Evolutionary conservation across 257 asterid genomes (phyloP), one percentile per base, ranked within the genome.

Genomic region (Paraleonurus japonicus): DNA sequence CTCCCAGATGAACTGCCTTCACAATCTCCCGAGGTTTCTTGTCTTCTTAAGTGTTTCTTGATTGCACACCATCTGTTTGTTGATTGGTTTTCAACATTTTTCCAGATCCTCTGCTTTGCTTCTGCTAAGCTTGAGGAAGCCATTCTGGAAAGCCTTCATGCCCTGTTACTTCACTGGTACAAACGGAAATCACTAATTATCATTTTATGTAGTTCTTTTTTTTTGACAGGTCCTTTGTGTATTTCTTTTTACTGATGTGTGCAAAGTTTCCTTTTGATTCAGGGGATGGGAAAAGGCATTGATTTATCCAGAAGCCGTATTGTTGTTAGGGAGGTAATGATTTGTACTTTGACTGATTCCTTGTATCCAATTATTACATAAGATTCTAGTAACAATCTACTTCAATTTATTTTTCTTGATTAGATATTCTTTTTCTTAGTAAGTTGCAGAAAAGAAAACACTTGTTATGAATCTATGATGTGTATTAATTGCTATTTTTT

Each of bases 1-100:
- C 2, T 70, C 37, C 12, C 74, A 54, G 61, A 92, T 92, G 97
- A 85, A 87, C 78, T 90, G 88, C 86, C 95, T 92, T 74, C 93
- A 87, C 69, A 86, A 77, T 84, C 81, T 88, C 62, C 85, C 88
- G 3, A 88, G 98, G 98, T 92, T 57, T 53, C 4, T 26, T 37
- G 19, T 43, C 1, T 17, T 67, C 55, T 37, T 10, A 7, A 19
- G 0, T 35, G 48, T 61, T 64, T 33, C 22, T 55, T 37, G 39
- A 62, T 48, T 61, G 73, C 72, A 45, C 17, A 28, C n/a, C 17
- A 60, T 47, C 51, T 76, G 67, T 78, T 64, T 26, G 69, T 60
- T 63, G 4, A 28, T 54, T 70, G 32, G 16, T 67, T 41, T 58
- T 72, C 11, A 35, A 1, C 68, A 16, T 43, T 67, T 26, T 16